Base-by-base conservation (phyloP, 768 basidiomycete species). In the Lentinula aciculospora region DNA sequence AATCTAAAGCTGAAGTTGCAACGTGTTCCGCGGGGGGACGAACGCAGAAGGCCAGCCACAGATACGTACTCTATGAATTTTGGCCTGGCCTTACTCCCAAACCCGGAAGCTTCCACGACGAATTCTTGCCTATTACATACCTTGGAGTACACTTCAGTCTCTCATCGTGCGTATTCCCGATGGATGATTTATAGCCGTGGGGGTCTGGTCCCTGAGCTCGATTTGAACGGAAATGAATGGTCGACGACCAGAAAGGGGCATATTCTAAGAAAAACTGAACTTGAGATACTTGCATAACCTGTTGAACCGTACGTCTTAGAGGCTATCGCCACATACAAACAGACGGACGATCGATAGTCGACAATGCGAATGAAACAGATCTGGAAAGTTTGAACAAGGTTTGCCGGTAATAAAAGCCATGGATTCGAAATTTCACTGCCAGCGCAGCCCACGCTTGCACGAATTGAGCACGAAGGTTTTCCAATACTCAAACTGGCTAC, bases 21-120 rank as follows among this genome's bases (percentile, higher is more conserved):
- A 36, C 51, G 51, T 53, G 51, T 36, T 36, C 51, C 51, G 51
- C 51, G 51, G 51, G 51, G 51, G 9, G n/a, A n/a, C 27, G 34
- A 39, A 23, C 23, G 13, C 34, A 23, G 32, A 51, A 8, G 15
- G 9, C n/a, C 10, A 1, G 17, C 15, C 31, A 34, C n/a, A n/a
- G 23, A 39, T 39, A 53, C 51, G 51, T 53, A 39, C n/a, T 53
- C 36, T 15, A 23, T 9, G 17, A 21, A 29, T 34, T 32, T 21
- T 23, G 3, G 49, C 32, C 49, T 44, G 12, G 21, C 42, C 12
- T 44, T 44, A 8, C 13, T n/a, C 42, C 9, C 42, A 44, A 23
- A 44, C 8, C 27, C n/a, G 13, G 46, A 47, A 47, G 15, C 42
- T 47, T 29, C 46, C 46, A 47, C 27, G 29, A 10, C 40, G 32